phyloP scores from a whole-genome alignment of 352 stramenopile genomes.

The Peronosclerospora sorghi region DNA sequence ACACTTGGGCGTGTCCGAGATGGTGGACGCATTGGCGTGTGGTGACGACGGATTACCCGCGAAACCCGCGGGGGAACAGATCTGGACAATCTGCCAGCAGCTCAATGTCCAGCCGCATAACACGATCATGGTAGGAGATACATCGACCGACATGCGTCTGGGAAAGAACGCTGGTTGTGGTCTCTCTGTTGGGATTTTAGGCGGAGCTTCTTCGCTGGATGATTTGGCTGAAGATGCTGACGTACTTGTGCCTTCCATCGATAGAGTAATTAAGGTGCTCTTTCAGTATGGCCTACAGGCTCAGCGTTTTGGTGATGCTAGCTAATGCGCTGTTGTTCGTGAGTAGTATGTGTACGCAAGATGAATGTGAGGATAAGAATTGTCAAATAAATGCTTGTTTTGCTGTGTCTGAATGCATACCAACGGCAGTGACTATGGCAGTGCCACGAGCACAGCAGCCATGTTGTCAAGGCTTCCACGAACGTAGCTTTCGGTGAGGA shows the following conservation, averaged over 20 bases:
- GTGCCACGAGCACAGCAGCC: constrained; percentile 54
- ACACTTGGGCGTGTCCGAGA: constrained; percentile 56
- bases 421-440: constrained; percentile 5
- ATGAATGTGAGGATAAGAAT: constrained; percentile 4
- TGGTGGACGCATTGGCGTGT: constrained; percentile 71
- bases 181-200: constrained; percentile 67
- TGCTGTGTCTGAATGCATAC: constrained; percentile 7
- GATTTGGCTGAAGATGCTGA: constrained; percentile 76
- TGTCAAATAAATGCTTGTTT: constrained; percentile 9
- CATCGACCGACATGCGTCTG: constrained; percentile 77
- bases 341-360: constrained; percentile 4
- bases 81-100: constrained; percentile 74
- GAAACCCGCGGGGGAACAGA: constrained; percentile 77
- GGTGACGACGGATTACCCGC: constrained; percentile 74
- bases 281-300: constrained; percentile 79
- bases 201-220: constrained; percentile 67
- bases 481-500: constrained; percentile 90
- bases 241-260: constrained; percentile 69
- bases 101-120: constrained; percentile 72
- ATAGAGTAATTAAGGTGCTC: constrained; percentile 68
- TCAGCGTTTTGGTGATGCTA: constrained; percentile 36
- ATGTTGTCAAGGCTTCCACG: constrained; percentile 92
- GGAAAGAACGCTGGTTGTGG: constrained; percentile 65
- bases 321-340: no score
- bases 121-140: constrained; percentile 85